Evolutionary conservation across 345 rosid genomes (phyloP), one percentile per base, ranked within the genome.

Genomic region (Eucalyptus urophylla): DNA sequence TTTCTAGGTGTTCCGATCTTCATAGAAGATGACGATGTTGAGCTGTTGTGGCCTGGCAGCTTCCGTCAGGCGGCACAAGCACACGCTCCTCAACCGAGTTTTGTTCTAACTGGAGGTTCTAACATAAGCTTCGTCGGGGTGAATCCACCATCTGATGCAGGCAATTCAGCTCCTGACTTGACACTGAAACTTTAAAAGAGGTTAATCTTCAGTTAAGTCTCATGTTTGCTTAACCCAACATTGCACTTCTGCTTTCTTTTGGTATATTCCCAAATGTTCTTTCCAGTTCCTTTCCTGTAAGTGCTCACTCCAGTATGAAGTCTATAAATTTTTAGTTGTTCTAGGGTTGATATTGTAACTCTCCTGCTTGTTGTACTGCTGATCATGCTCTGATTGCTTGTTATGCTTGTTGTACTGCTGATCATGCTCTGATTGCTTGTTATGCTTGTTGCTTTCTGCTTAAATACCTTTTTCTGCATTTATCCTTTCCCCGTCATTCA

Each of bases 21-120:
- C 60, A 11, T 93, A 72, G 96, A 96, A 80, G 97, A 94, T 4
- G 95, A 95, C 22, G 95, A 93, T 88, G 92, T 93, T 14, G 97
- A 94, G 92, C 86, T 94, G 88, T 87, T 95, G 14, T 96, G 98
- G 97, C 98, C 97, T 0, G 98, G 98, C 83, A 95, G 98, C 91
- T 96, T 95, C 89, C 95, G 94, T 83, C 94, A 92, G 90, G 92
- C 87, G 58, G 88, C 87, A 87, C 92, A 91, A 27, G 89, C 89
- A 69, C 90, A 90, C 29, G 87, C 87, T 31, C 19, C 80, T 89
- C 89, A 80, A 67, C 93, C 89, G 53, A 87, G 93, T 81, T 92
- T 92, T 86, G 49, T 86, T n/a, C 53, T 90, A 50, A 80, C 92
- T 24, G 93, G 90, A 87, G 89, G 89, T 86, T 90, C 94, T 27